Evolutionary conservation across 2,329 filamentous ascomycete species (phyloP), one percentile per base, ranked within the genome.

Genomic region (Camillea tinctor): DNA sequence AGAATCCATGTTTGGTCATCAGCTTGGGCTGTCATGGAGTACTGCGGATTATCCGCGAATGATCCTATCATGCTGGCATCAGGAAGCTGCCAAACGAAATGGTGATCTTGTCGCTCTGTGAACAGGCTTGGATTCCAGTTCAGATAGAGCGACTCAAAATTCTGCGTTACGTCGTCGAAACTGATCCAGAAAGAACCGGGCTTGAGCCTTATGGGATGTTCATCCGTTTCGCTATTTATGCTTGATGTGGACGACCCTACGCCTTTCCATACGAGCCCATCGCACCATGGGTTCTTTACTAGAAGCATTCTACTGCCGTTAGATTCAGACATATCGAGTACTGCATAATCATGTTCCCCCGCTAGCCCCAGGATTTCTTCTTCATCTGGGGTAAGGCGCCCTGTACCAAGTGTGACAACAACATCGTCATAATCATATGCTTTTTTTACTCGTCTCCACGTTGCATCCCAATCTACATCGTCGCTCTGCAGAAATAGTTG

Each of bases 101-200:
- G 95, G 58, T 93, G 87, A 69, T 99, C 93, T 73, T 97, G 89
- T 8, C 93, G 88, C 71, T 90, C 79, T 1, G 80, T 80, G 75
- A 99, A 99, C 0, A 97, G 80, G 0, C 84, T 83, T 0, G 95
- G 93, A 66, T 97, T 97, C 95, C 95, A 99, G 76, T 98, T 99
- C 57, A 99, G 81, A 74, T 98, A 99, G 66, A 99, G 86, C 19
- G 93, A 96, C 73, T 98, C 93, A 64, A 97, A 99, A 71, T 97
- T 88, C 69, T 97, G 93, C 40, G 92, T 84, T 3, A 97, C 87
- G 65, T 93, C 91, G 67, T 96, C 91, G 24, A 95, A 86, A 22
- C 89, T 87, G 77, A 98, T 96, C 94, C 95, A 98, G 71, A 97
- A 96, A 0, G 90, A 92, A n/a, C 93, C 92, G 0, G 89, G 88